Evolutionary conservation across 2,329 filamentous ascomycete genomes (phyloP), one percentile per base, ranked within the genome.

Genomic region (Apiospora hydei): DNA sequence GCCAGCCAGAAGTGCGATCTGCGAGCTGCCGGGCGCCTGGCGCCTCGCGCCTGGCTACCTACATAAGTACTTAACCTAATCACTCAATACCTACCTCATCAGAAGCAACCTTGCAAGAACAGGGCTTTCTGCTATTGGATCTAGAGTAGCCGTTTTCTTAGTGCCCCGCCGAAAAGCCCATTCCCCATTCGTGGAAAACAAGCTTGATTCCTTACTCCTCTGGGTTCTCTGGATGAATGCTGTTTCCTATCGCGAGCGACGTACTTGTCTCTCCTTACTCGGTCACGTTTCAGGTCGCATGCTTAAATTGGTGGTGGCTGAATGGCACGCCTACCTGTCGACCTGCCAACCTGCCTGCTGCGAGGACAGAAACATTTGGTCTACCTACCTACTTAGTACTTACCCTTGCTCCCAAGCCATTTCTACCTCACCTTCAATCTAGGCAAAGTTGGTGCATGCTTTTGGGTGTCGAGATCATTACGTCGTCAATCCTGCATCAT

Each of bases 261-360:
- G 26, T 30, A n/a, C 8, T 26, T 51, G 24, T 24, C 30, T 38
- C 30, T 30, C 21, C 30, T 61, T 41, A 30, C 34, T 64, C 18
- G 57, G 34, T 41, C 57, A 41, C 34, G 57, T 64, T 64, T 64
- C 57, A 64, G 57, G 57, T 64, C 57, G 57, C 34, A 64, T 41
- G 30, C 18, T 41, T n/a, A 64, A 64, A 64, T 64, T 64, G 57
- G 57, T 64, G 57, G 57, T 64, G 57, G 57, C 57, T 64, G 57
- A 41, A 64, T 34, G n/a, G 24, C 18, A 30, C n/a, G 6, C 53
- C 26, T 30, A 30, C 26, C 26, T 30, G 26, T 30, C 26, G 26
- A 30, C 26, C 26, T 30, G 26, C 26, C 26, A 30, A 30, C 26
- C 26, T 30, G 26, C 34, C 34, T 21, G 18, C n/a, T n/a, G n/a